Evolutionary conservation across 768 basidiomycete species (phyloP), one percentile per base, ranked within the genome.

Genomic region (Suillus spraguei): DNA sequence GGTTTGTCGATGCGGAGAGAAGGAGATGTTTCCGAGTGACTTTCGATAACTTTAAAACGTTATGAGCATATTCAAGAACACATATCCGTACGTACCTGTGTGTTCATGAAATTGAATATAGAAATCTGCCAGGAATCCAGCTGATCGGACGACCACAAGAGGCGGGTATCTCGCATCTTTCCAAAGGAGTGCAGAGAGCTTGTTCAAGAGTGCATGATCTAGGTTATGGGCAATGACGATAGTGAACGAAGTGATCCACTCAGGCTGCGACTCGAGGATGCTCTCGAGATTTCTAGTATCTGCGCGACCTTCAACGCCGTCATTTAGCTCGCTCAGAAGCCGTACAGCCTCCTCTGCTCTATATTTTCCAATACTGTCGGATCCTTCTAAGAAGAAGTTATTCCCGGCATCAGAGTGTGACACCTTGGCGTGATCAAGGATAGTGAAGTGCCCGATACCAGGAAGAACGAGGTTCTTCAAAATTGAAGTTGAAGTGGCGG

Each of bases 401-500:
- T 95, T 94, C 0, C 95, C 95, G 0, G 94, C 88, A 69, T 99
- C 96, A 62, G 87, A 84, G 1, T 87, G 81, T 0, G 87, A 82
- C 35, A 89, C 89, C 44, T 74, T 61, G 3, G 76, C 72, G 28
- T 84, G 77, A 71, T 96, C 95, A 64, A 97, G 85, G 73, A 99
- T 86, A 55, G 96, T 97, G 74, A 97, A 99, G 71, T 92, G 87
- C n/a, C 96, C 94, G 67, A 98, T 87, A 9, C 97, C 97, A 3
- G 97, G 97, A 9, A 99, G 86, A 44, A 99, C 95, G 65, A 99
- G 89, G 72, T 99, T 99, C 83, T 99, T 99, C 62, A 99, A 83
- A 67, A 93, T 86, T 55, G 93, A 90, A 38, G 95, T 93, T 2
- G 92, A 88, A 2, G 95, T 94, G 0, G 94, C 94, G 28, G 88